Evolutionary conservation across 2,329 filamentous ascomycete genomes (phyloP), one percentile per base, ranked within the genome.

Genomic region (Cercospora zeina): DNA sequence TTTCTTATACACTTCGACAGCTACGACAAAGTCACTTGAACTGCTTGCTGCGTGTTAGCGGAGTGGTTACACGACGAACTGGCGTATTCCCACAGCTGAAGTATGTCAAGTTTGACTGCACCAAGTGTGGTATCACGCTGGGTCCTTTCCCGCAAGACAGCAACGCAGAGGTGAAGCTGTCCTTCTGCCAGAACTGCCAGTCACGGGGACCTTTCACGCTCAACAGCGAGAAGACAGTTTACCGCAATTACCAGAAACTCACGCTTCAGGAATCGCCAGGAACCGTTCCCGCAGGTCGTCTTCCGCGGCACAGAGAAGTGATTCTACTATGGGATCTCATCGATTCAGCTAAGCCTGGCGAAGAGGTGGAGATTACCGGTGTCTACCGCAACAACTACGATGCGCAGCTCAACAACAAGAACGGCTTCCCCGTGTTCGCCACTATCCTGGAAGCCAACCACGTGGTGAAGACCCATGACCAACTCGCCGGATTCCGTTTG

Each of bases 341-440:
- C 68, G 95, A 99, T 77, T 90, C 86, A 66, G 93, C 93, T 45
- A 99, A 99, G 79, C 95, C 95, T 30, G 95, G 95, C 60, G 95
- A 99, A 77, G 96, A 99, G 75, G 93, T 99, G 61, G 95, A 99
- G 73, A 88, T 99, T 9, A 97, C 93, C 7, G 95, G 95, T 66
- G 90, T 96, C 69, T 99, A 99, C 79, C 89, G 92, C 70, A 99
- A 99, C 81, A 97, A 96, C 79, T 99, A 97, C 73, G 93, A 97
- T 75, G 93, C 95, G 3, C 91, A 96, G 70, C 84, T 99, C 59
- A 99, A 99, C 80, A 97, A 97, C 80, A 93, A 95, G 73, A 99
- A 97, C 73, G 95, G 95, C 4, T 97, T 99, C 79, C 95, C 95
- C 0, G 95, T 99, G 36, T 99, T 99, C 76, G 93, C 95, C 4